A percentile compares a stretch with the other conserved stretches of the same genome.
Conservation (phyloP, 441 rosid genomes). For the Raphanus hybrid region DNA sequence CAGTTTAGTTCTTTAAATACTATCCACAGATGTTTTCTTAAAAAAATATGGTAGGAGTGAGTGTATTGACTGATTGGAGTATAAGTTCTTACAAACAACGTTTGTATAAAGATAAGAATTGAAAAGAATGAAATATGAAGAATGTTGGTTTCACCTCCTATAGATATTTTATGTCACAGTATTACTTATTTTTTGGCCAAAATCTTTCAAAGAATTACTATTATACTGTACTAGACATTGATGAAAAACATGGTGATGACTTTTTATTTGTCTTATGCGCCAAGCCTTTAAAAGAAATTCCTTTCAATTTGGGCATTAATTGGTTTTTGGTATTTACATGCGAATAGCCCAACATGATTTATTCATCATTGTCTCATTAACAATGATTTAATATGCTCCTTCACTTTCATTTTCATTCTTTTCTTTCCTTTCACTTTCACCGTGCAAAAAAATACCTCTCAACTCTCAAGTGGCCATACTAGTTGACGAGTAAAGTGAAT, state of each 20-base stretch:
- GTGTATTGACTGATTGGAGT: neutral
- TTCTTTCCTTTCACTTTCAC: conserved; percentile 35
- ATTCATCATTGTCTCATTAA: conserved; percentile 36
- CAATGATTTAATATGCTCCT: conserved; percentile 29
- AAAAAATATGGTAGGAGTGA: neutral
- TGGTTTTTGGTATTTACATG: conserved; percentile 37
- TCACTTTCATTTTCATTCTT: neutral
- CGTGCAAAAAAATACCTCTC: conserved; percentile 34
- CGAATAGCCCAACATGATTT: conserved; percentile 38
- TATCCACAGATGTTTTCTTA: neutral
- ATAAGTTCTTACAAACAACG: neutral
- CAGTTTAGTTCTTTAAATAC: neutral
- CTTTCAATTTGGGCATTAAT: conserved; percentile 28
- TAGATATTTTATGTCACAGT: neutral
- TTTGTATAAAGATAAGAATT: neutral
- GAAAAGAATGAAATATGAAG: conserved; percentile 15
- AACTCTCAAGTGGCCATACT: conserved; percentile 34
- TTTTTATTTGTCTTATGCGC: conserved; percentile 25
- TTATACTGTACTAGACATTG: conserved; percentile 12
- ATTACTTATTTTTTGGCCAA: neutral
- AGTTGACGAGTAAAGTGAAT: conserved; percentile 36
- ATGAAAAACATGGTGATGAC: conserved; percentile 24
- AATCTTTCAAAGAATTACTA: neutral
- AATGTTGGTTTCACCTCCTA: conserved; percentile 30
- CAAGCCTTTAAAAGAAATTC: conserved; percentile 8